These are phyloP conservation scores for Chlamydomonas reinhardtii DNA, from an alignment of 163 green algal genomes.

Conservation along the genomic window DNA sequence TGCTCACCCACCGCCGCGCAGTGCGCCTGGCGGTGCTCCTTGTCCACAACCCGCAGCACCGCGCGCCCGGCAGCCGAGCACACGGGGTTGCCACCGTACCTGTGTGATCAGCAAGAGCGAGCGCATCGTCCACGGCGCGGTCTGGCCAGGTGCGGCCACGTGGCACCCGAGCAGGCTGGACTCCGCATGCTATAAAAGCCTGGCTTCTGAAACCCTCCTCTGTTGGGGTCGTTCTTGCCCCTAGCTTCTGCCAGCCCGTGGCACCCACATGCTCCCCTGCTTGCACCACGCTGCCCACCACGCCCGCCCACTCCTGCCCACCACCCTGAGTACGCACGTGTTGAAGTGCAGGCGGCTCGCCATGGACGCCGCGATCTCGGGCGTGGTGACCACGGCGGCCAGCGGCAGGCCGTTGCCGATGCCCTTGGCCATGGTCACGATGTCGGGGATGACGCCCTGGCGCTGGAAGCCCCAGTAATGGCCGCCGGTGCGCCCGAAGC, in stretches of 20 bases:
- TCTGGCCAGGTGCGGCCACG: no score
- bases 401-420: conserved; percentile 98
- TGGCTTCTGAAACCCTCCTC: no score
- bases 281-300: neutral
- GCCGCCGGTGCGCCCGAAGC: conserved; percentile 94
- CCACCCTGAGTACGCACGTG: no score
- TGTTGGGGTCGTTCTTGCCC: no score
- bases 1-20: conserved; percentile 77
- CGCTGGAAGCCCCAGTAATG: conserved; percentile 97
- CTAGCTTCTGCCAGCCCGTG: no score
- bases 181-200: no score
- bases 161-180: no score
- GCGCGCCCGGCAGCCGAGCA: conserved; percentile 90
- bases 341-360: conserved; percentile 95
- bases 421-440: conserved; percentile 98
- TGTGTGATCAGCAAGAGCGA: conserved; percentile 11
- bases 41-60: conserved; percentile 91
- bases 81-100: conserved; percentile 97
- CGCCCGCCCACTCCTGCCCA: no score
- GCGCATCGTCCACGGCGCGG: no score
- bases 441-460: conserved; percentile 86
- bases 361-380: conserved; percentile 88
- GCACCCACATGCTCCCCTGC: neutral
- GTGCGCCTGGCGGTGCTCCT: conserved; percentile 87
- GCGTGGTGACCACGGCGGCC: conserved; percentile 96